These are phyloP conservation scores for Boletus vermiculosoides DNA, from an alignment of 768 basidiomycete species.

Conservation along the genomic window DNA sequence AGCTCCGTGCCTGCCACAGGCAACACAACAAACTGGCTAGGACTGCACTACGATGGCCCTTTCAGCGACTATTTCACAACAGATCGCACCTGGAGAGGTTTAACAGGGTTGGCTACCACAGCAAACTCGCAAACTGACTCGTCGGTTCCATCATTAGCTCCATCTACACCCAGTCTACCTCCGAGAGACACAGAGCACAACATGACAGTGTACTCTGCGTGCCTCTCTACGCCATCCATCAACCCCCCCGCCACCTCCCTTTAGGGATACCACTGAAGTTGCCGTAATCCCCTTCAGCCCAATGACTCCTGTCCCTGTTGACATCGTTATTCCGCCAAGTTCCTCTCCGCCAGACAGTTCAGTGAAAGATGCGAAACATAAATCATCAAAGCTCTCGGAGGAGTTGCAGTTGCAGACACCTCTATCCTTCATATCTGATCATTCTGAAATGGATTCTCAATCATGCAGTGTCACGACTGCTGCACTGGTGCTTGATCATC, in stretches of 20 bases:
- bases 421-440: neutral
- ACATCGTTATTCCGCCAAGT: slow-evolving; percentile 6
- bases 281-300: neutral
- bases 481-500: neutral
- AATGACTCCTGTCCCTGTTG: neutral
- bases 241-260: slow-evolving; percentile 1
- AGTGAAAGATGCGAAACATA: neutral
- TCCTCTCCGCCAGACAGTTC: slow-evolving; percentile 24
- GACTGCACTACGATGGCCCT: neutral
- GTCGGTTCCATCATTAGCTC: slow-evolving; percentile 31
- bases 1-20: neutral
- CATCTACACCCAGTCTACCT: slow-evolving; percentile 45
- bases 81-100: slow-evolving; percentile 10
- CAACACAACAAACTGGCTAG: neutral
- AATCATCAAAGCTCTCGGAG: neutral
- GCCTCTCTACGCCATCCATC: neutral
- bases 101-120: slow-evolving; percentile 23
- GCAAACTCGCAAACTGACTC: slow-evolving; percentile 15
- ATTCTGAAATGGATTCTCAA: neutral
- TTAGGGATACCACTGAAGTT: neutral
- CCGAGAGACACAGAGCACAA: slow-evolving; percentile 21
- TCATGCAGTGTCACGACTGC: neutral
- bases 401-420: neutral
- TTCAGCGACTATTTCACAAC: slow-evolving; percentile 3
- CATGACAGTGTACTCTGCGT: neutral